Evolutionary conservation across 1,284 basidiomycete species (phyloP).

Genomic region (Leccinum pachyderme): DNA sequence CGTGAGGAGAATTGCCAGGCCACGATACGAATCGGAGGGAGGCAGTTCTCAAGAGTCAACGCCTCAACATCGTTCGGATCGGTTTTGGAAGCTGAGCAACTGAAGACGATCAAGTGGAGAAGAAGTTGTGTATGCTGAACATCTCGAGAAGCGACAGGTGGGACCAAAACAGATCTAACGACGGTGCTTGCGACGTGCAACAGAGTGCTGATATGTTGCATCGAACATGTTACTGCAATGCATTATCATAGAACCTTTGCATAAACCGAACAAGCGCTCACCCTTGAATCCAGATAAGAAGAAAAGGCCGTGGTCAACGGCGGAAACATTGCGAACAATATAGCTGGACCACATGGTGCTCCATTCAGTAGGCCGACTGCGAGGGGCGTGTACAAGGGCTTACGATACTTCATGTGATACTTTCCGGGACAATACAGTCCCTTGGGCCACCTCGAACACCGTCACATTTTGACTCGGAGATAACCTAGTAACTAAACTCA

Average conservation of each 20-base stretch:
- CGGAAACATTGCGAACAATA: neutral
- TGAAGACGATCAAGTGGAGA: neutral
- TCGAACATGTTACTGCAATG: neutral
- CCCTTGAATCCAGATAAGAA: slow-evolving; percentile 27
- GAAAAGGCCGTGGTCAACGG: slow-evolving; percentile 15
- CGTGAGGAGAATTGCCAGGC: neutral
- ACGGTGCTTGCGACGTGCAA: neutral
- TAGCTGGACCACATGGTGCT: too few species aligned
- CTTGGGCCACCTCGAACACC: too few species aligned
- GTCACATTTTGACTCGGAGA: too few species aligned
- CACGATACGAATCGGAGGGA: neutral
- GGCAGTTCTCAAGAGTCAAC: neutral
- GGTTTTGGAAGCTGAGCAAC: neutral
- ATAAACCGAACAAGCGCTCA: neutral
- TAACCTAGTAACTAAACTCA: too few species aligned
- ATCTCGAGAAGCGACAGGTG: neutral
- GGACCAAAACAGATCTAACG: neutral
- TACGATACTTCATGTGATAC: too few species aligned
- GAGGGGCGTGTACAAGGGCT: too few species aligned
- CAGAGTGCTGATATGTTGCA: neutral
- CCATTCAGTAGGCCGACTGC: too few species aligned
- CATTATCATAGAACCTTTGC: neutral
- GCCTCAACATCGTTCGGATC: neutral
- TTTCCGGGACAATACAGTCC: too few species aligned
- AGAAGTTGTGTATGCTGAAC: neutral